Base-by-base conservation (phyloP, 139 green algal species). In the Chlamydomonas applanata region DNA sequence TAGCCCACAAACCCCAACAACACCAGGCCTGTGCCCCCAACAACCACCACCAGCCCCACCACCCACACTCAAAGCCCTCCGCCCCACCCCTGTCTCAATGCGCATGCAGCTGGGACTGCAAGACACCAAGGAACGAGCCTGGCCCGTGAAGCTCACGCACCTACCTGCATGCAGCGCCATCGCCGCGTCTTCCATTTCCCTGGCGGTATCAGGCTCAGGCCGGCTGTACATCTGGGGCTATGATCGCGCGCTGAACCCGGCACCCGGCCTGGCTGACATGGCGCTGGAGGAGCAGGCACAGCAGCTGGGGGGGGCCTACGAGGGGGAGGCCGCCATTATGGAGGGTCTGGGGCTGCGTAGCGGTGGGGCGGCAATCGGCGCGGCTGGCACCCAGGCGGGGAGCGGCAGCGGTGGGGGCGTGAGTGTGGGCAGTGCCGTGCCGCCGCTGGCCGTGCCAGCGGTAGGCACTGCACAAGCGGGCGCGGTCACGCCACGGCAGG, bases 201-300 rank as follows among this genome's bases (percentile, higher is more conserved):
- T 81, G 27, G 84, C 84, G 14, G 45, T 89, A 7, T 77, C 46
- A 5, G 22, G 2, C 13, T 24, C 65, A 45, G 84, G 84, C 3
- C 24, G 73, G 2, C 64, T 87, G 68, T 85, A 78, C 53, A 30
- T 85, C 35, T 89, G 81, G 81, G 84, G 84, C 40, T 57, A 44
- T 44, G 78, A 84, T 69, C 35, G 49, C 5, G 53, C 57, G 45
- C 68, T 84, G 17, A 84, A 84, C 68, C 78, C 78, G 30, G 75
- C 22, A 19, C 22, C 54, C 3, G 29, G 30, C 35, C 9, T 49
- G 40, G 40, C 40, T 19, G 40, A 49, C 40, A 49, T 49, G 40
- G 40, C 11, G 40, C 40, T 49, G 40, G 40, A 49, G 40, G 40
- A 11, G 7, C 40, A 49, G 40, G 40, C 7, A 11, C 40, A 49